Evolutionary conservation across 306 rosid species (phyloP).

Genomic region (Quercus robur): DNA sequence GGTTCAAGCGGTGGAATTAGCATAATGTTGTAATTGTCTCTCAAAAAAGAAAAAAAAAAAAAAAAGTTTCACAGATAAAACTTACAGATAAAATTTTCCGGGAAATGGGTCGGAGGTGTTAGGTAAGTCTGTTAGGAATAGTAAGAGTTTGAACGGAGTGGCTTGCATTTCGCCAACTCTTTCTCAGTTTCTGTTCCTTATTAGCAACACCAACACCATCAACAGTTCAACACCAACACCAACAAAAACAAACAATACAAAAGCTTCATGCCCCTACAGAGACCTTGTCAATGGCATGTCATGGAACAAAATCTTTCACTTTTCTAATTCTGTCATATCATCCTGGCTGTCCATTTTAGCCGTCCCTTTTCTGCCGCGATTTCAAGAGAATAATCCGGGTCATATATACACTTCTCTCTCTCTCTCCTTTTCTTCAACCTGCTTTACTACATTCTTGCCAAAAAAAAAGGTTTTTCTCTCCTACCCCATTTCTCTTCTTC

Average conservation of each 20-base stretch:
- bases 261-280: neutral
- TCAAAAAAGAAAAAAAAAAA: neutral
- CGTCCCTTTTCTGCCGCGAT: neutral
- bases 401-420: constrained; percentile 29
- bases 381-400: constrained; percentile 37
- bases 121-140: constrained; percentile 6
- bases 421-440: constrained; percentile 24
- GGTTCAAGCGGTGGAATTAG: rapidly evolving
- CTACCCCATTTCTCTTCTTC: neutral
- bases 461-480: constrained; percentile 30
- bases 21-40: rapidly evolving
- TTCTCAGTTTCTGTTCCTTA: neutral
- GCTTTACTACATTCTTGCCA: constrained; percentile 33
- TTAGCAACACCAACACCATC: too few relatives aligned
- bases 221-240: neutral
- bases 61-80: neutral
- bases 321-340: constrained; percentile 46
- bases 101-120: neutral
- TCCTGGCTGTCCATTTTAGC: constrained; percentile 33
- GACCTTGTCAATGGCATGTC: constrained; percentile 30
- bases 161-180: constrained; percentile 46
- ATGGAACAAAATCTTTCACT: constrained; percentile 24
- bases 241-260: constrained; percentile 13
- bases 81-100: neutral
- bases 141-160: constrained; percentile 28